Base-by-base conservation (phyloP, 2,329 filamentous ascomycete species). In the Colletotrichum kahawae region DNA sequence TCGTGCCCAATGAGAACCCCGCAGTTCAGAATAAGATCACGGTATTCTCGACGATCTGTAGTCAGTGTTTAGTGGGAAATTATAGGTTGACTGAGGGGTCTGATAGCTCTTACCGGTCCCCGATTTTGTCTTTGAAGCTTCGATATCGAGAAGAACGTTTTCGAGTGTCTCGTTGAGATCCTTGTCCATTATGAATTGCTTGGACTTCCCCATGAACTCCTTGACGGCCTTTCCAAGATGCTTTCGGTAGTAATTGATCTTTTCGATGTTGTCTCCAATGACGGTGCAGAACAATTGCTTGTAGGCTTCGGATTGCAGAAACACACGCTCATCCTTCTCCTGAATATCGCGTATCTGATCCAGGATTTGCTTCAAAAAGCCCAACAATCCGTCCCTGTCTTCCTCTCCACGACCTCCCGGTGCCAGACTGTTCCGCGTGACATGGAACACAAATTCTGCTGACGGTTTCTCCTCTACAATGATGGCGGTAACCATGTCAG, bases 351-450 rank as follows among this genome's bases (percentile, higher is more conserved):
- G 43, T 48, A 48, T 48, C 43, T 48, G 43, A 12, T 21, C 43
- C 18, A 48, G 43, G 3, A 21, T 48, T 12, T 48, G 38, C 38
- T n/a, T 48, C 38, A 48, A 21, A 21, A 48, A 48, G 43, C 10
- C 18, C 5, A 48, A 12, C 3, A 48, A 18, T 10, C 43, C 43
- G 2, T 48, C 43, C 21, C 43, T 21, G 9, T 48, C 18, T 13
- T n/a, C 18, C 1, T 7, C 10, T 21, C n/a, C 0, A 21, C n/a
- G 18, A 21, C 4, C 0, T 48, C 43, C 1, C 18, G 18, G 12
- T 21, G 43, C 18, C 0, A n/a, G 12, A 48, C 43, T 48, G 18
- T 48, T 48, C 10, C 43, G 18, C 7, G 43, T 48, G 43, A 48
- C 43, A 48, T 48, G 43, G 18, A 48, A 48, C 43, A 48, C 43